These are phyloP conservation scores for Phytophthora macrochlamydospora DNA, from an alignment of 352 stramenopile genomes.

Conservation along the genomic window DNA sequence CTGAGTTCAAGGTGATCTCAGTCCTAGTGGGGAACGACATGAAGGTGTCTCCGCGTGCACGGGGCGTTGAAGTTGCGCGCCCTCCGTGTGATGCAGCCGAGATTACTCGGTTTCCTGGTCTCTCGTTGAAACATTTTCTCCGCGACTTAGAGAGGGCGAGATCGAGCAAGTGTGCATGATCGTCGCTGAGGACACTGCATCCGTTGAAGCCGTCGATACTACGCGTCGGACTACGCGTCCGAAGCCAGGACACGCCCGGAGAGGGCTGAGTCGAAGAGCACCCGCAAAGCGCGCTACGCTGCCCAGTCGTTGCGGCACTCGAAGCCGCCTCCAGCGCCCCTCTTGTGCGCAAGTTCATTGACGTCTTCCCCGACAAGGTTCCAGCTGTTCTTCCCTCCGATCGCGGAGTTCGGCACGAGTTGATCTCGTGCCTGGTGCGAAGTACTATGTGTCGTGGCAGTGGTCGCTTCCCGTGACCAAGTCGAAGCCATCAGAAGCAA, in stretches of 20 bases:
- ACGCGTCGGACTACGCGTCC: background rate
- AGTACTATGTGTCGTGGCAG: slow-evolving; percentile 18
- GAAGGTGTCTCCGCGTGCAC: background rate
- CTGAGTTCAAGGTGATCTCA: background rate
- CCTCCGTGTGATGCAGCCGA: background rate
- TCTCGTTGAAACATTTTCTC: slow-evolving; percentile 23
- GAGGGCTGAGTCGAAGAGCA: background rate
- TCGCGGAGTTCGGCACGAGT: slow-evolving; percentile 16
- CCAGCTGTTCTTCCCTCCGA: slow-evolving; percentile 16
- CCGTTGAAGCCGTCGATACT: background rate
- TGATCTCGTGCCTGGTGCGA: slow-evolving; percentile 6
- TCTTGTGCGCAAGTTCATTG: slow-evolving; percentile 11
- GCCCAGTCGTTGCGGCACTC: slow-evolving; percentile 10
- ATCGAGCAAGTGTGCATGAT: background rate
- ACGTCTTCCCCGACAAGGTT: slow-evolving; percentile 25
- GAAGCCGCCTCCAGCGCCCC: background rate
- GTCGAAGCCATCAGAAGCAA: slow-evolving; percentile 13
- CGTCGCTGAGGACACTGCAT: background rate
- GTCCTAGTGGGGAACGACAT: background rate
- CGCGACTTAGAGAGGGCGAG: slow-evolving; percentile 9
- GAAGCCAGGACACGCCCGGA: background rate
- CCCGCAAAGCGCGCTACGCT: background rate
- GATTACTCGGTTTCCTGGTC: slow-evolving; percentile 1
- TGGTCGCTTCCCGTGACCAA: slow-evolving; percentile 22
- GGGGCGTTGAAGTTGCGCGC: slow-evolving; percentile 1